Conservation (phyloP, 2,329 filamentous ascomycete genomes). For the Cercospora sp. region DNA sequence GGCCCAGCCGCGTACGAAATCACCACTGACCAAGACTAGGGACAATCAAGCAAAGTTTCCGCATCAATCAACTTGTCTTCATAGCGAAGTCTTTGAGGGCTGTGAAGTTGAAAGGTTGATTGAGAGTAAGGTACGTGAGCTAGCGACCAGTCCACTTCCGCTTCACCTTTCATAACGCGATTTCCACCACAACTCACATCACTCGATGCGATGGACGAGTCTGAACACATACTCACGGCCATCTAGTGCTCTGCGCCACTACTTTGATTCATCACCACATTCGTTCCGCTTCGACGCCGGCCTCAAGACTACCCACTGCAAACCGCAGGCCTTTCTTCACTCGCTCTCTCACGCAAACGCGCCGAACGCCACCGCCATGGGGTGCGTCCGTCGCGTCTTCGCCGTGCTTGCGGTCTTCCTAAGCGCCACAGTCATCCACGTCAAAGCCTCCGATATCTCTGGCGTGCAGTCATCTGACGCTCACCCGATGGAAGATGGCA, state of each 20-base stretch:
- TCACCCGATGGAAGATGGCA: background rate
- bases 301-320: background rate
- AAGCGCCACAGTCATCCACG: background rate
- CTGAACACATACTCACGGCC: background rate
- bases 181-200: background rate
- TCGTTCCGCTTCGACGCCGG: background rate
- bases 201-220: background rate
- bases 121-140: background rate
- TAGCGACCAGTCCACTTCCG: background rate
- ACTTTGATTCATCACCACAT: background rate
- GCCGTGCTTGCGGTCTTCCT: background rate
- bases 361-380: background rate
- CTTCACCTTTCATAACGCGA: background rate
- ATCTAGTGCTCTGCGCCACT: background rate
- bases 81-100: background rate
- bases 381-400: background rate
- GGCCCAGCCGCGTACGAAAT: background rate
- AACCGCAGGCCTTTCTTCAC: background rate
- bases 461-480: background rate
- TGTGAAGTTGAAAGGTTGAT: background rate
- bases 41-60: background rate
- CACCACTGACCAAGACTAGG: background rate
- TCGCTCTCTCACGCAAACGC: background rate
- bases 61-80: background rate
- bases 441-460: background rate